phyloP scores from a whole-genome alignment of 352 stramenopile species.

The Pythium brachiatum region DNA sequence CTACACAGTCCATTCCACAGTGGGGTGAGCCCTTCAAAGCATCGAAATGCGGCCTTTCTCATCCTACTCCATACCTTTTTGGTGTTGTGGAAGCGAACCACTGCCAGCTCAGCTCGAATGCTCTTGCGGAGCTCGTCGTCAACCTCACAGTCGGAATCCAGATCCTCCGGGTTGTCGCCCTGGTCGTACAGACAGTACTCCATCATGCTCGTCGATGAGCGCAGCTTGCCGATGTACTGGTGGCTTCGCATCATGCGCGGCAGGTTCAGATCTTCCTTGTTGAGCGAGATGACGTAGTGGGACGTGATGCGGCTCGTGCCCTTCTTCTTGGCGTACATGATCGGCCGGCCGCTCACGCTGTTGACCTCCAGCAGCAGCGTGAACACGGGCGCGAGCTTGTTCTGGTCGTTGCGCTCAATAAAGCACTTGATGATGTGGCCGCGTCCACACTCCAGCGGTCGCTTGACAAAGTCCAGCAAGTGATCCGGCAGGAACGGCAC shows the following conservation, averaged over 20 bases:
- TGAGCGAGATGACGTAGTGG: slow-evolving; percentile 87
- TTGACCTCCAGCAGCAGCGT: slow-evolving; percentile 83
- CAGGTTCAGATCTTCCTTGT: slow-evolving; percentile 82
- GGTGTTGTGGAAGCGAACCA: slow-evolving; percentile 69
- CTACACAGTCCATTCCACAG: slow-evolving; percentile 18
- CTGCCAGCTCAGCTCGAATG: slow-evolving; percentile 67
- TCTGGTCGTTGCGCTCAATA: slow-evolving; percentile 83
- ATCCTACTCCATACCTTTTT: slow-evolving; percentile 50
- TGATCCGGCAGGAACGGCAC: slow-evolving; percentile 82
- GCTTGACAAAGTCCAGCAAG: slow-evolving; percentile 78
- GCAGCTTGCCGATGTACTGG: slow-evolving; percentile 86
- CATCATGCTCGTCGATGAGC: slow-evolving; percentile 74
- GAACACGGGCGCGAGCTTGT: slow-evolving; percentile 82
- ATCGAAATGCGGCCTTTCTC: background rate
- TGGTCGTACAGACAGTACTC: slow-evolving; percentile 87
- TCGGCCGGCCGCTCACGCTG: slow-evolving; percentile 76
- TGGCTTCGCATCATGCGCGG: slow-evolving; percentile 78
- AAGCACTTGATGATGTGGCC: slow-evolving; percentile 87
- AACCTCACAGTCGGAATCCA: slow-evolving; percentile 78
- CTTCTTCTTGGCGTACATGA: slow-evolving; percentile 85
- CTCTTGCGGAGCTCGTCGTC: slow-evolving; percentile 75
- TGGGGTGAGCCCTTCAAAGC: background rate
- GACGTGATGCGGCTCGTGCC: slow-evolving; percentile 70
- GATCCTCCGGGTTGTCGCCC: slow-evolving; percentile 80
- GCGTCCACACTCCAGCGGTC: slow-evolving; percentile 69